Evolutionary conservation across 2,329 filamentous ascomycete species (phyloP).

Genomic region (Pseudogymnoascus pannorum): DNA sequence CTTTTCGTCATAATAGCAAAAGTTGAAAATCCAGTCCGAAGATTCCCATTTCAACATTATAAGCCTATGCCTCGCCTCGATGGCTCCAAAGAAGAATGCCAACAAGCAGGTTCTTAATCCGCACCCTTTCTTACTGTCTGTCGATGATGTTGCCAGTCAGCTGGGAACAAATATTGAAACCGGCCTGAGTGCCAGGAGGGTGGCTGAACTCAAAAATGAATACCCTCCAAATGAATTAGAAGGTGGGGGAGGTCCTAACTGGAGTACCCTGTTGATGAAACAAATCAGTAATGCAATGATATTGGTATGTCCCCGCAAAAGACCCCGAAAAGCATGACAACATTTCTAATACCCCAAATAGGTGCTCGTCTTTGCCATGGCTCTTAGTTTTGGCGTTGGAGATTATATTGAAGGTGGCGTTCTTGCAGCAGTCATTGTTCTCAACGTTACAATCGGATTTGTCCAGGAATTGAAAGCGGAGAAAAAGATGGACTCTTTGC

Average conservation of each 20-base stretch:
- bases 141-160: slow-evolving; percentile 54
- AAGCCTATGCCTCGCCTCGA: slow-evolving; percentile 7
- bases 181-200: slow-evolving; percentile 56
- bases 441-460: slow-evolving; percentile 52
- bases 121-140: slow-evolving; percentile 54
- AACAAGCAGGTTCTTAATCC: slow-evolving; percentile 21
- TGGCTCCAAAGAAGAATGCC: slow-evolving; percentile 7
- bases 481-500: slow-evolving; percentile 50
- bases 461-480: slow-evolving; percentile 53
- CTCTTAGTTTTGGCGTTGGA: slow-evolving; percentile 40
- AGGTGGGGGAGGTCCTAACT: slow-evolving; percentile 57
- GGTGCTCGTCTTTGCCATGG: slow-evolving; percentile 31
- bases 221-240: slow-evolving; percentile 66
- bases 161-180: slow-evolving; percentile 58
- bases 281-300: slow-evolving; percentile 76
- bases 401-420: slow-evolving; percentile 53
- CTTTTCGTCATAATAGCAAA: slow-evolving; percentile 1
- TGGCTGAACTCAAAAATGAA: slow-evolving; percentile 48
- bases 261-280: slow-evolving; percentile 65
- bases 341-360: slow-evolving; percentile 42
- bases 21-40: not conserved
- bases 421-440: slow-evolving; percentile 49
- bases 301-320: slow-evolving; percentile 40
- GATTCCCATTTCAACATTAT: slow-evolving; percentile 1
- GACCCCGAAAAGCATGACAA: slow-evolving; percentile 5